Evolutionary conservation across 2,329 filamentous ascomycete species (phyloP), one percentile per base, ranked within the genome.

Genomic region (Neurospora crassa): DNA sequence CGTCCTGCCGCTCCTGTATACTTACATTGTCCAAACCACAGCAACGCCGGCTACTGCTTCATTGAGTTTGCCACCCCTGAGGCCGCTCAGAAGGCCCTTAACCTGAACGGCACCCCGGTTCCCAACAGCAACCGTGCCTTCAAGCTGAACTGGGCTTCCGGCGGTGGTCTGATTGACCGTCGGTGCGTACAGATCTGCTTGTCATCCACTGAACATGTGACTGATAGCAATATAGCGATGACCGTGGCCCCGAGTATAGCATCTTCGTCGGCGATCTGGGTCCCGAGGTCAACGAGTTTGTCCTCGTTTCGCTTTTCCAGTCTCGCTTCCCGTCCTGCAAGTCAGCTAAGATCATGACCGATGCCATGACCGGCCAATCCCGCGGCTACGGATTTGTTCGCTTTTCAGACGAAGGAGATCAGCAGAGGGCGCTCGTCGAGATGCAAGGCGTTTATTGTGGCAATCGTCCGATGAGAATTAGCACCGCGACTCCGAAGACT

Each of bases 391-490:
- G 96, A 67, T 99, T 99, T 78, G 96, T 99, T 70, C 93, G 96
- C 76, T 99, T 99, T 85, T 93, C 93, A 69, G 93, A 97, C 76
- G 95, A 98, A 85, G 89, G 90, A 76, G 96, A 99, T 79, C 95
- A 98, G 85, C 95, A 99, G 85, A 93, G 94, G 74, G 95, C 96
- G 74, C 87, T 99, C 29, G 91, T 91, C 69, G 96, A 99, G 85
- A 99, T 99, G 96, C 96, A 99, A 84, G 96, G 96, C 76, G 96
- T 98, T 43, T 99, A 98, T 86, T 98, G 96, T 80, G 96, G 96
- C 75, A 99, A 98, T 84, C 90, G 96, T 74, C 96, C 96, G 70
- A 99, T 99, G 96, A 92, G 96, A 79, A 98, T 99, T 80, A 97
- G 93, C 69, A 97, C 96, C 73, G 96, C 96, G 11, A 98, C 96